Base-by-base conservation (phyloP, 2,329 filamentous ascomycete genomes). In the Ophiostoma novo-ulmi region DNA sequence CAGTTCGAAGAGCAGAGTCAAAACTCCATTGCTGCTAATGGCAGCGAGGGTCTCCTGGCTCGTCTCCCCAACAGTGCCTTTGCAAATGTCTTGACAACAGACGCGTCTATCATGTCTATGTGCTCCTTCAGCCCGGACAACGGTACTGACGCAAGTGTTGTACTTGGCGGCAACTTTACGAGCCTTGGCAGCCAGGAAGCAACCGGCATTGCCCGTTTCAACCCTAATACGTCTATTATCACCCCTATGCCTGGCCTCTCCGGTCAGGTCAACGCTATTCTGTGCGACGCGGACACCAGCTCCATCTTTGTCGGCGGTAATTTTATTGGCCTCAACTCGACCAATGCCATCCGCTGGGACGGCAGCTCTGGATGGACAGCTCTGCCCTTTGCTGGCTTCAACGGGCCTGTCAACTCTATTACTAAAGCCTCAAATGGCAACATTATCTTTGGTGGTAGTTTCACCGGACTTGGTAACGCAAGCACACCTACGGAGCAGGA, bases 101-200 rank as follows among this genome's bases (percentile, higher is more conserved):
- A 98, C 80, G 94, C 91, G 71, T 88, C 90, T 67, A 97, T 99
- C 77, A 86, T 89, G 77, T 86, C 92, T 74, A 95, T 99, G 91
- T 99, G 95, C 81, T 82, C 90, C 26, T 92, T 94, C 76, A 84
- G 88, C 69, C 81, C 85, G 75, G 83, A 85, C 71, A 85, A 92
- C 79, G 91, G 91, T 74, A 85, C 84, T 6, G 80, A 90, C 71
- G 83, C 86, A n/a, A 90, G 91, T 58, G 87, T 98, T 38, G 86
- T 98, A 67, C 86, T 99, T 20, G 95, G 91, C 70, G 95, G 95
- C 67, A 98, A 98, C 81, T 99, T 99, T 78, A 98, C 95, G 41
- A 96, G 92, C 78, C 82, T 99, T 73, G 92, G 89, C 72, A 89
- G 89, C 71, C 85, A 90, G 71, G 82, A 91, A 77, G 92, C 93